These are phyloP conservation scores for Thermomucor indicae-seudaticae DNA, from an alignment of 371 early-diverging fungal genomes.

Conservation along the genomic window DNA sequence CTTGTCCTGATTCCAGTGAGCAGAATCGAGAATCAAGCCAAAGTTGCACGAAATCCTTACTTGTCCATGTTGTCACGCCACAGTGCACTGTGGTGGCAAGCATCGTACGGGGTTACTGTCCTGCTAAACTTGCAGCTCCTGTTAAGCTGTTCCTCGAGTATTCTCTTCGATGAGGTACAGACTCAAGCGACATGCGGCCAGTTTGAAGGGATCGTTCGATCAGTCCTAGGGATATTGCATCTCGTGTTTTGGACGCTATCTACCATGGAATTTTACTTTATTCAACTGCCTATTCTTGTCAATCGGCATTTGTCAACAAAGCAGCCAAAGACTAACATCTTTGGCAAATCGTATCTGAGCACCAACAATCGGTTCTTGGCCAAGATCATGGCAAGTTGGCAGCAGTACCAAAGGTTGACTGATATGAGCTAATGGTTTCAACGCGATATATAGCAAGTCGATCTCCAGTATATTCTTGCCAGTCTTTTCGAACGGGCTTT, in stretches of 20 bases:
- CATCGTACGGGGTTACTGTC: conserved; percentile 38
- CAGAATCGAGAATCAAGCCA: conserved; percentile 48
- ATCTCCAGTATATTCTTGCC: conserved; percentile 13
- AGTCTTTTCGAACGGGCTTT: conserved; percentile 25
- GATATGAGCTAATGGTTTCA: too few species aligned
- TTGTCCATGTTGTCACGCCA: conserved; percentile 35
- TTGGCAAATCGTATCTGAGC: too few species aligned
- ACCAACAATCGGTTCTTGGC: conserved; percentile 4
- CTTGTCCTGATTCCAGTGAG: background rate
- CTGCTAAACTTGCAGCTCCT: conserved; percentile 38
- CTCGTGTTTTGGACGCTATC: conserved; percentile 34
- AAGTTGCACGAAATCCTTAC: conserved; percentile 35
- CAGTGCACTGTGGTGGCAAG: conserved; percentile 48
- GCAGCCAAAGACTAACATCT: background rate
- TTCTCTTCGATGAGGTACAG: background rate
- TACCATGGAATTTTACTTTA: conserved; percentile 46
- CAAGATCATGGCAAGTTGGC: too few species aligned
- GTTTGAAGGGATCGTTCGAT: conserved; percentile 1
- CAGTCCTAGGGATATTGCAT: conserved; percentile 30
- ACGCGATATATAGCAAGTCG: conserved; percentile 1
- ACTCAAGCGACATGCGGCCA: background rate
- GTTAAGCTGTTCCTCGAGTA: conserved; percentile 20
- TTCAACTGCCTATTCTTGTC: conserved; percentile 48
- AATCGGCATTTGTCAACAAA: conserved; percentile 23
- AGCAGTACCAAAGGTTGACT: too few species aligned